Evolutionary conservation across 2,329 filamentous ascomycete species (phyloP).

Genomic region (Alternaria ventricosa): DNA sequence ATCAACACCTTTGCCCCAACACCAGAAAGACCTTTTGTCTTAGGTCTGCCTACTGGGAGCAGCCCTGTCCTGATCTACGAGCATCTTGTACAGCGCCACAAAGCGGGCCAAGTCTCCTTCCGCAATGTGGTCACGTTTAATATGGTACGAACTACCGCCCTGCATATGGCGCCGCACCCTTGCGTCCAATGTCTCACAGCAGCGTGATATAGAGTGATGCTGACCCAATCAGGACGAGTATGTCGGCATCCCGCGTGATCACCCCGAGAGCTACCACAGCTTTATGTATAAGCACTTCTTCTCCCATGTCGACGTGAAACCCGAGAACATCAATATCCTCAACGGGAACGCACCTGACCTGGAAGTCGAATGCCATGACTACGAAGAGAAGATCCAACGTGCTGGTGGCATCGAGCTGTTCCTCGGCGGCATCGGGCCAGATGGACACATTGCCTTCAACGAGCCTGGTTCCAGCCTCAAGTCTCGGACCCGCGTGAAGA

Average conservation of each 20-base stretch:
- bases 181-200: slow-evolving; percentile 26
- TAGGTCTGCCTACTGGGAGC: slow-evolving; percentile 83
- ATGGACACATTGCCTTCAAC: slow-evolving; percentile 91
- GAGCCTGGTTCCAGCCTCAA: slow-evolving; percentile 81
- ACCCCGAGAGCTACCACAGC: slow-evolving; percentile 85
- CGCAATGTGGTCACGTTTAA: slow-evolving; percentile 91
- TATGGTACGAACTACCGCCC: slow-evolving; percentile 65
- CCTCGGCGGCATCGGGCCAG: slow-evolving; percentile 82
- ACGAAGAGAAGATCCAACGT: slow-evolving; percentile 77
- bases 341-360: slow-evolving; percentile 80
- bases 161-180: slow-evolving; percentile 17
- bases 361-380: slow-evolving; percentile 76
- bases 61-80: slow-evolving; percentile 81
- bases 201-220: slow-evolving; percentile 20
- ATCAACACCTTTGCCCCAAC: slow-evolving; percentile 80
- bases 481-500: slow-evolving; percentile 84
- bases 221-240: slow-evolving; percentile 73
- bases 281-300: slow-evolving; percentile 97
- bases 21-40: slow-evolving; percentile 75
- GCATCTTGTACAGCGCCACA: slow-evolving; percentile 73
- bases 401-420: slow-evolving; percentile 85
- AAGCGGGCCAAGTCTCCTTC: slow-evolving; percentile 79
- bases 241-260: slow-evolving; percentile 80
- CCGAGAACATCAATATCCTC: slow-evolving; percentile 82
- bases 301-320: slow-evolving; percentile 81